Evolutionary conservation across 2,329 filamentous ascomycete genomes (phyloP).

Genomic region (Amauroascus niger): DNA sequence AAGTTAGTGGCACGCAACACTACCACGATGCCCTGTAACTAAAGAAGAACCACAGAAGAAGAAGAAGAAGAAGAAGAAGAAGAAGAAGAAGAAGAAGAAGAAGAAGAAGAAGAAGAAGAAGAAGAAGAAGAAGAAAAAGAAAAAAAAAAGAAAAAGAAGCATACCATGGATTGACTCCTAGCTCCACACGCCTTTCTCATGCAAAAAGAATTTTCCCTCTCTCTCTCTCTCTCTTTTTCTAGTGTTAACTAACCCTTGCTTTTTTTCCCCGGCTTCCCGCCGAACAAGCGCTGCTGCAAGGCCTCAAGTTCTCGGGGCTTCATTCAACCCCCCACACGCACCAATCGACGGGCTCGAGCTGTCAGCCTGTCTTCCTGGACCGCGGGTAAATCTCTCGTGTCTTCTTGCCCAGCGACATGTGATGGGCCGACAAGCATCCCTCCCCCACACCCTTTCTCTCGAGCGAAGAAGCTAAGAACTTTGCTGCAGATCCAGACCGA

Average conservation of each 20-base stretch:
- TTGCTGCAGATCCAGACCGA: neutral
- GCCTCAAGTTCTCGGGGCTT: no score
- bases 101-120: no score
- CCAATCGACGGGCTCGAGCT: neutral
- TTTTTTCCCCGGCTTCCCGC: slow-evolving; percentile 1
- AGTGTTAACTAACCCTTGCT: neutral
- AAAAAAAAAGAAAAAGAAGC: no score
- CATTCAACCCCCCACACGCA: neutral
- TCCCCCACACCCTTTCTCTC: neutral
- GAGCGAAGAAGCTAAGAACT: neutral
- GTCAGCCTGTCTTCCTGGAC: neutral
- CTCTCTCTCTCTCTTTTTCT: neutral
- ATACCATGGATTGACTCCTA: no score
- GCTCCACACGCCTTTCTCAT: neutral
- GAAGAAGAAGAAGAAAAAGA: no score
- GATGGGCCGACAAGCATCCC: neutral
- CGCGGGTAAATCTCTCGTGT: neutral
- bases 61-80: no score
- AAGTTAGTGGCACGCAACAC: no score
- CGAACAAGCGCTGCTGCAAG: slow-evolving; percentile 9
- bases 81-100: no score
- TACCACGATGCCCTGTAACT: no score
- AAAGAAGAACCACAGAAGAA: no score
- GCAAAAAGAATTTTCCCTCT: neutral
- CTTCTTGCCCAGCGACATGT: neutral